Evolutionary conservation across 2,329 filamentous ascomycete species (phyloP).

Genomic region (Fusarium camptoceras): DNA sequence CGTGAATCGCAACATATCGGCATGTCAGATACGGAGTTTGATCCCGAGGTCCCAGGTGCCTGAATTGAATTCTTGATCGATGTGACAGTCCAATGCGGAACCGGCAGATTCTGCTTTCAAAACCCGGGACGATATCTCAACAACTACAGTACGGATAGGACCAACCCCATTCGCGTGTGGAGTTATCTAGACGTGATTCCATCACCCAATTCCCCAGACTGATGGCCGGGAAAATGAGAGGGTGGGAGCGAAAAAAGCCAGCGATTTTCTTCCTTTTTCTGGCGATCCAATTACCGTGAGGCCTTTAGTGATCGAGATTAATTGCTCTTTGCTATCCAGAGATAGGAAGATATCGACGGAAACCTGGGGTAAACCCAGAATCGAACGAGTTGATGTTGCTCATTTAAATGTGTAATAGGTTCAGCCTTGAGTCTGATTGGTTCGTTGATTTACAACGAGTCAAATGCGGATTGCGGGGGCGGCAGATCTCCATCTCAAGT

Average conservation of each 20-base stretch:
- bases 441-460: constrained; percentile 8
- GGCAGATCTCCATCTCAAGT: constrained; percentile 41
- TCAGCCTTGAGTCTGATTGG: constrained; percentile 29
- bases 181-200: constrained; percentile 41
- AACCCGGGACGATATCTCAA: constrained; percentile 27
- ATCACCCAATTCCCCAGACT: constrained; percentile 39
- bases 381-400: constrained; percentile 39
- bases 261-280: constrained; percentile 29
- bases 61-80: constrained; percentile 9
- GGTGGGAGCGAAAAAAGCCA: constrained; percentile 20
- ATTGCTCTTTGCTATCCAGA: constrained; percentile 25
- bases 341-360: constrained; percentile 43
- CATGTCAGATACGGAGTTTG: constrained; percentile 17
- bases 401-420: constrained; percentile 41
- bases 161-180: constrained; percentile 39
- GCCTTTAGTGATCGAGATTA: constrained; percentile 44
- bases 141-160: constrained; percentile 8
- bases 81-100: constrained; percentile 32
- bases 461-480: constrained; percentile 42
- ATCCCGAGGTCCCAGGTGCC: constrained; percentile 13
- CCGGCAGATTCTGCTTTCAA: constrained; percentile 36
- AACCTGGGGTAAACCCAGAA: constrained; percentile 44
- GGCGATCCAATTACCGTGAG: constrained; percentile 39
- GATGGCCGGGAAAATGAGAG: constrained; percentile 24
- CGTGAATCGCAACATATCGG: constrained; percentile 29